Conservation (phyloP, 1,284 basidiomycete genomes). For the Pseudozyma hubeiensis region DNA sequence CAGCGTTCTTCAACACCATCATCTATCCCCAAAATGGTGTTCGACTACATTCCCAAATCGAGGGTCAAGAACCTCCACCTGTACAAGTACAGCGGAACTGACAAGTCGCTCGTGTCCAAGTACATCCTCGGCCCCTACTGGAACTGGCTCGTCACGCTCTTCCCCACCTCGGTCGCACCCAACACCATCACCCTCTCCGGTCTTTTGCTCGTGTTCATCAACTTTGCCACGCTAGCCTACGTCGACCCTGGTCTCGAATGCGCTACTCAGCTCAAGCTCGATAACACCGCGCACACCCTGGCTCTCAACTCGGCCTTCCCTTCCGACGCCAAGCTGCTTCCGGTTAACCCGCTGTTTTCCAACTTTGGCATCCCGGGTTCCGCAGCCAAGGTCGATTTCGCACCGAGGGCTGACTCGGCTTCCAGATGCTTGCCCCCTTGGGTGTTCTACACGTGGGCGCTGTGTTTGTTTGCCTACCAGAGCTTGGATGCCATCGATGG, state of each 20-base stretch:
- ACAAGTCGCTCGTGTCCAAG: constrained; percentile 75
- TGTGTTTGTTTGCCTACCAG: constrained; percentile 92
- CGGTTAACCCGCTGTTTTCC: constrained; percentile 46
- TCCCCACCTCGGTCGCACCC: constrained; percentile 88
- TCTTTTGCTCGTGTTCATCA: constrained; percentile 82
- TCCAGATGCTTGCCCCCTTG: constrained; percentile 48
- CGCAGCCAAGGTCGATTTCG: constrained; percentile 36
- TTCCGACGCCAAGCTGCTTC: constrained; percentile 40
- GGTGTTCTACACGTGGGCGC: constrained; percentile 75
- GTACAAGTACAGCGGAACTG: constrained; percentile 74
- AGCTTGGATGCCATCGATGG: constrained; percentile 89
- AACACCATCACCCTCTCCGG: constrained; percentile 77
- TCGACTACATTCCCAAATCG: constrained; percentile 69
- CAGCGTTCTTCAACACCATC: not conserved
- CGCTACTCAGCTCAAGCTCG: constrained; percentile 61
- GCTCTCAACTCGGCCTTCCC: constrained; percentile 38
- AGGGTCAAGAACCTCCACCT: constrained; percentile 72
- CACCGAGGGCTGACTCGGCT: constrained; percentile 14
- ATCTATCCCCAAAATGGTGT: constrained; percentile 17
- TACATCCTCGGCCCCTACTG: constrained; percentile 91
- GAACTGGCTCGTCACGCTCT: constrained; percentile 91
- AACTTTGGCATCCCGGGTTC: constrained; percentile 50
- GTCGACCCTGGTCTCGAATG: constrained; percentile 54
- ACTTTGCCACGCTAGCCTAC: constrained; percentile 81
- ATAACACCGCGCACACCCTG: constrained; percentile 30